phyloP scores from a whole-genome alignment of 441 rosid species.

The Populus tomentosa region DNA sequence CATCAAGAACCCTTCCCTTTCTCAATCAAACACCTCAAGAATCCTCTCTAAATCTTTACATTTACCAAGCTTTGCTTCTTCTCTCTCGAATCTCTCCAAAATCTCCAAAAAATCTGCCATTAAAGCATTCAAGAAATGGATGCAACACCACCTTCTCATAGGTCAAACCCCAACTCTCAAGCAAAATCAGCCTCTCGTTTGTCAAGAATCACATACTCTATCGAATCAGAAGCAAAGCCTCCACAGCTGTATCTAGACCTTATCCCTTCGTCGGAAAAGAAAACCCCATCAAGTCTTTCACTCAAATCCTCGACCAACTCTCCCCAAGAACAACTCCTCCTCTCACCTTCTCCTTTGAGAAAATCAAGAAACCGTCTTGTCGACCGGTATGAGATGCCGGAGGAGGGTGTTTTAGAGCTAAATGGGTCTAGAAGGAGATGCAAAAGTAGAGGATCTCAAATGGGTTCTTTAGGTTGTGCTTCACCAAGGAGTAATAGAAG shows the following conservation, averaged over 20 bases:
- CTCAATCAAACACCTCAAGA: neutral
- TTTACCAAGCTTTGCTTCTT: neutral
- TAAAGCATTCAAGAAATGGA: slow-evolving; percentile 37
- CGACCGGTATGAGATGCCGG: slow-evolving; percentile 55
- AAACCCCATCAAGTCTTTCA: slow-evolving; percentile 20
- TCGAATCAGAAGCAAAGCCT: slow-evolving; percentile 27
- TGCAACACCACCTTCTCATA: slow-evolving; percentile 40
- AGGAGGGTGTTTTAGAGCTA: slow-evolving; percentile 41
- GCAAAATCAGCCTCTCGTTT: slow-evolving; percentile 55
- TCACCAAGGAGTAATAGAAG: no score
- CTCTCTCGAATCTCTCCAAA: neutral
- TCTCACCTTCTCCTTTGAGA: slow-evolving; percentile 68
- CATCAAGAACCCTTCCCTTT: no score
- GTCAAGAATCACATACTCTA: slow-evolving; percentile 30
- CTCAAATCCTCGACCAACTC: no score
- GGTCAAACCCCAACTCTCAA: slow-evolving; percentile 41
- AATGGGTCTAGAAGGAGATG: slow-evolving; percentile 42
- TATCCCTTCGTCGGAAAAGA: slow-evolving; percentile 40
- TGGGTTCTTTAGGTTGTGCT: no score
- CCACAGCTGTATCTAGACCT: slow-evolving; percentile 47
- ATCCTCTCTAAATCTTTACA: neutral
- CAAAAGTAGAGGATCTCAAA: slow-evolving; percentile 41
- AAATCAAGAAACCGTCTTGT: slow-evolving; percentile 59
- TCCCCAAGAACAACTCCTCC: slow-evolving; percentile 57
- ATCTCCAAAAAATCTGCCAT: neutral